Base-by-base conservation (phyloP, 2,329 filamentous ascomycete genomes). In the Cladosporium austrohemisphaericum region DNA sequence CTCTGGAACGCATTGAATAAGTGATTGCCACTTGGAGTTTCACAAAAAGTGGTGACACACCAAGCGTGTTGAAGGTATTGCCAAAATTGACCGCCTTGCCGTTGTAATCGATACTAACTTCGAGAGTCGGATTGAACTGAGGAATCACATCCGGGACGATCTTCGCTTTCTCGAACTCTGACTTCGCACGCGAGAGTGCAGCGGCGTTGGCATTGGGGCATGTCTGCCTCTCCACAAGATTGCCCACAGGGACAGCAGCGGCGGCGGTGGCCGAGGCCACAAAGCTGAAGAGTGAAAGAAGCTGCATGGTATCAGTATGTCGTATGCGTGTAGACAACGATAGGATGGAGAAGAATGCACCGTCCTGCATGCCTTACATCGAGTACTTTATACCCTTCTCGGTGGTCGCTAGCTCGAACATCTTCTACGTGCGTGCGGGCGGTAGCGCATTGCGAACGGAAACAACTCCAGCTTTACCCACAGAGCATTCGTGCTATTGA, bases 101-200 rank as follows among this genome's bases (percentile, higher is more conserved):
- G 23, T 35, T 44, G 40, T 56, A 59, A 6, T 48, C 25, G 36
- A 61, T 50, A 7, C 40, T 48, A 33, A 47, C 2, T 16, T 47
- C 33, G 13, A 49, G 28, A 7, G 36, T 53, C 3, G 59, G 59
- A 7, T 53, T 32, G 50, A 61, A 57, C 7, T 41, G 37, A 2
- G 55, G 54, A 11, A 60, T 51, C 18, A 61, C 33, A 37, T 57
- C 51, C 22, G 58, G 56, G 8, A 60, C 52, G 9, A 61, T 38
- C 26, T 51, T 50, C 3, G 56, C 52, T 13, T 46, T 33, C 1
- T 41, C 38, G 47, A 61, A 57, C 10, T 56, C 54, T 10, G 31
- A 36, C 32, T 54, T 50, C 5, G 52, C 52, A 5, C 49, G 49
- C 1, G 33, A 36, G 5, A 60, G 33, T 13, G 48, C 41, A 23